A percentile compares a stretch with the other conserved stretches of the same genome.
phyloP scores from a whole-genome alignment of 352 stramenopile species.

The Phytophthora nicotianae region DNA sequence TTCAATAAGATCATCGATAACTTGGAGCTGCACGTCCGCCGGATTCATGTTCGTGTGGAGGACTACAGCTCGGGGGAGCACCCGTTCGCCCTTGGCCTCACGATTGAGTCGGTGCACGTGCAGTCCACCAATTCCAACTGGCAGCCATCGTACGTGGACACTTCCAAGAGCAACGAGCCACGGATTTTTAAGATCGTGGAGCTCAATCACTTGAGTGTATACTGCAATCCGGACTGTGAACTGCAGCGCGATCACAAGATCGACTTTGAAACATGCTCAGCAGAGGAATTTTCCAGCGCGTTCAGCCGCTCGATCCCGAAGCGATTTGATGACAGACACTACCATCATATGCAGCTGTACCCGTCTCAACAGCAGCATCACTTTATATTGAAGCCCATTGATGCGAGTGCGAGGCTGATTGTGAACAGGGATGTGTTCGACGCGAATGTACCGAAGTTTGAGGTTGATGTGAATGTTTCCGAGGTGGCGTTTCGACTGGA shows the following conservation, averaged over 20 bases:
- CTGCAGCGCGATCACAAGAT: conserved; percentile 56
- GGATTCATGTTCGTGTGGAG: conserved; percentile 85
- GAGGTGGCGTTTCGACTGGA: conserved; percentile 84
- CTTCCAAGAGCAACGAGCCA: conserved; percentile 77
- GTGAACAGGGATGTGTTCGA: conserved; percentile 86
- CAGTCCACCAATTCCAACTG: conserved; percentile 89
- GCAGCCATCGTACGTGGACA: conserved; percentile 86
- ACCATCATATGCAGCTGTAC: conserved; percentile 74
- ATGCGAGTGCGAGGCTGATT: conserved; percentile 79
- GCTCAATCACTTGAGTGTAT: conserved; percentile 88
- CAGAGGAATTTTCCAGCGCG: conserved; percentile 77
- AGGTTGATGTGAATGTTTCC: conserved; percentile 79
- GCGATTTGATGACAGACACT: conserved; percentile 74
- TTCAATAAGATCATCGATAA: conserved; percentile 92
- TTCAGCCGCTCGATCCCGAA: conserved; percentile 86
- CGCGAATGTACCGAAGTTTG: conserved; percentile 77
- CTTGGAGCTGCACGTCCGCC: conserved; percentile 86
- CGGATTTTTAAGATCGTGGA: conserved; percentile 91
- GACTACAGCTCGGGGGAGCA: conserved; percentile 81
- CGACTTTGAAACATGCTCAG: conserved; percentile 73
- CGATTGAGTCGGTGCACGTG: conserved; percentile 83
- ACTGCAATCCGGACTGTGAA: conserved; percentile 83
- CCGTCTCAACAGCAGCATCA: conserved; percentile 78
- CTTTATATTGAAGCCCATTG: conserved; percentile 85
- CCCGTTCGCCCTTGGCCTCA: conserved; percentile 81